Percentiles rank a stretch among this genome's conserved stretches.
phyloP scores from a whole-genome alignment of 768 basidiomycete species.

The Sarcodon sp. region DNA sequence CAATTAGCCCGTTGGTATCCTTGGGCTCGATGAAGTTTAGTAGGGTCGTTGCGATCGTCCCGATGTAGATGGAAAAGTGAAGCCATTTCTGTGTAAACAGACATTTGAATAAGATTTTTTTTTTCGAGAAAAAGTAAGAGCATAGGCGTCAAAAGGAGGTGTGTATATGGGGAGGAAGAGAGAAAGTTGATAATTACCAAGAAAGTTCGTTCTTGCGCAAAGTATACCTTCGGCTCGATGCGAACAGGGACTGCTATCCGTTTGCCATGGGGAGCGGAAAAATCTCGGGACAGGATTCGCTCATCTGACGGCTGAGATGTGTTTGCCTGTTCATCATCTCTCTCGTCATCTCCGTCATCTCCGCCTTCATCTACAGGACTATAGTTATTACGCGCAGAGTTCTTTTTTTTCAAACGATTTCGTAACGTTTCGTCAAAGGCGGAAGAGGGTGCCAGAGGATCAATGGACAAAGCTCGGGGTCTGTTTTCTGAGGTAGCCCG shows the following conservation, averaged over 20 bases:
- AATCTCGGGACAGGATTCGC: slow-evolving; percentile 49
- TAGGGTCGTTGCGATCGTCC: slow-evolving; percentile 80
- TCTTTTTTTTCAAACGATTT: slow-evolving; percentile 38
- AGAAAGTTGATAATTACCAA: background rate
- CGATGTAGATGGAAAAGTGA: slow-evolving; percentile 76
- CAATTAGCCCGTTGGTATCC: slow-evolving; percentile 69
- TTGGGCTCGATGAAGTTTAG: slow-evolving; percentile 73
- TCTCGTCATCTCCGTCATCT: slow-evolving; percentile 24
- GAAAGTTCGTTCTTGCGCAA: slow-evolving; percentile 86
- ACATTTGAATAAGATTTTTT: background rate
- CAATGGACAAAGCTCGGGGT: slow-evolving; percentile 44
- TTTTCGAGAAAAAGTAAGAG: background rate
- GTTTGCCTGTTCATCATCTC: slow-evolving; percentile 22
- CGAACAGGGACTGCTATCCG: slow-evolving; percentile 89
- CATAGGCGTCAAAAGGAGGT: background rate
- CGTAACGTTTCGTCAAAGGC: slow-evolving; percentile 78
- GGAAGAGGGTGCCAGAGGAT: slow-evolving; percentile 76
- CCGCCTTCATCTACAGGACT: slow-evolving; percentile 22
- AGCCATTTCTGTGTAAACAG: slow-evolving; percentile 65
- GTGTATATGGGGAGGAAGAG: background rate
- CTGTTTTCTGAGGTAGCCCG: slow-evolving; percentile 8
- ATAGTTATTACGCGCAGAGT: background rate
- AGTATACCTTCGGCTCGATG: slow-evolving; percentile 96
- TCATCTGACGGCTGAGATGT: slow-evolving; percentile 22
- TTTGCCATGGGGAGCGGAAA: slow-evolving; percentile 78